Conservation (phyloP, 176 grass and related monocot genomes). For the Juncus effusus region DNA sequence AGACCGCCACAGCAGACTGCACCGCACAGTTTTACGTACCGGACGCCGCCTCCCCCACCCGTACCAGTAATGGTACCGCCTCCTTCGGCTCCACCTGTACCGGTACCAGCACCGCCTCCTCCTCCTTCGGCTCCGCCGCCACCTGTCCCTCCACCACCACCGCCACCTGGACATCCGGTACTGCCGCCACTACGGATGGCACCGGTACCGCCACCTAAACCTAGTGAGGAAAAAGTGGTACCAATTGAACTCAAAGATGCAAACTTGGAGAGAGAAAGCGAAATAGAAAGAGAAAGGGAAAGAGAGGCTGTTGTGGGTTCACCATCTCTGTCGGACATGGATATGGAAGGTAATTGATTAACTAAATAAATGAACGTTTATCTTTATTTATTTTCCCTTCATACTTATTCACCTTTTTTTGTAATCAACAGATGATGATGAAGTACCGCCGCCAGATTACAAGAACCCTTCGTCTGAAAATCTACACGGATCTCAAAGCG, state of each 20-base stretch:
- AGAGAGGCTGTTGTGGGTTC: conserved; percentile 25
- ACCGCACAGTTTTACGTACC: conserved; percentile 21
- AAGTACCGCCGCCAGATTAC: conserved; percentile 2
- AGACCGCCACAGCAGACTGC: conserved; percentile 2
- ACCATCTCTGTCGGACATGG: conserved; percentile 73
- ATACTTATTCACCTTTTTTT: neutral
- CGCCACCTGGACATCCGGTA: conserved; percentile 28
- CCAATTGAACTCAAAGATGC: conserved; percentile 18
- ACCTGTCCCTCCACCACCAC: conserved; percentile 31
- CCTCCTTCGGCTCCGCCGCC: conserved; percentile 27
- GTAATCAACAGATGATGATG: conserved; percentile 25
- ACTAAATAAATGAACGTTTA: neutral
- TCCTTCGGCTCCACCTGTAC: conserved; percentile 25
- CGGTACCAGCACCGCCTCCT: conserved; percentile 20
- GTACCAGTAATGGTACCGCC: conserved; percentile 16
- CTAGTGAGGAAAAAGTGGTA: conserved; percentile 27
- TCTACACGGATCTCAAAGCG: conserved; percentile 3
- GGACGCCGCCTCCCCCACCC: conserved; percentile 19
- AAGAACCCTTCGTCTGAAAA: neutral
- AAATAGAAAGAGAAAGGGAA: conserved; percentile 16
- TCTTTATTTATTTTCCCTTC: conserved; percentile 7
- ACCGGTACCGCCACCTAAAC: conserved; percentile 16
- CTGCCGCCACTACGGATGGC: conserved; percentile 35
- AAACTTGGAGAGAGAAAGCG: conserved; percentile 14
- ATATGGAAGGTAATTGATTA: conserved; percentile 70